These are phyloP conservation scores for Lecanicillium sp. DNA, from an alignment of 2,329 filamentous ascomycete genomes.

Conservation along the genomic window DNA sequence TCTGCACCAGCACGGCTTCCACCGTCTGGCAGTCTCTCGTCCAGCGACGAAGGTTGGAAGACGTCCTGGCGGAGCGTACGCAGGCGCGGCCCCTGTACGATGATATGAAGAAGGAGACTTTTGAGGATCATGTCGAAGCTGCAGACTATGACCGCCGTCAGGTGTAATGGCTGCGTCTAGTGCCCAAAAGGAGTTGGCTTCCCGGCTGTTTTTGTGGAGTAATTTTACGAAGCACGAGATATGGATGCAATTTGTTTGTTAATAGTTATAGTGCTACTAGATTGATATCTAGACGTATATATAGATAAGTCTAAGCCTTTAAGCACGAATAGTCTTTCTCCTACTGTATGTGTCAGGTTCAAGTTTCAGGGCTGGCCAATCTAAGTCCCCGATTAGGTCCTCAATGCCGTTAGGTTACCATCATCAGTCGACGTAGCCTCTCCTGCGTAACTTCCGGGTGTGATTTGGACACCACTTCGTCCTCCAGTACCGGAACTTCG, in stretches of 20 bases:
- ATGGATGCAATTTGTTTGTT: too few relatives aligned
- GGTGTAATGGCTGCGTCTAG: too few relatives aligned
- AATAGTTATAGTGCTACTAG: too few relatives aligned
- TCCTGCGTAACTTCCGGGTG: constrained; percentile 1
- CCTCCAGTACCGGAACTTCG: constrained; percentile 24
- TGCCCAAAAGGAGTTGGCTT: too few relatives aligned
- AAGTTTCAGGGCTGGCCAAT: too few relatives aligned
- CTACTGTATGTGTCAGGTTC: too few relatives aligned
- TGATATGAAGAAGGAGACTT: constrained; percentile 2
- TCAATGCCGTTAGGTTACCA: not conserved
- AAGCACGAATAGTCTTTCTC: too few relatives aligned
- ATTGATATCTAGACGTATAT: too few relatives aligned
- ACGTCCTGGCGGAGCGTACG: not conserved
- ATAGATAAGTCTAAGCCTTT: too few relatives aligned
- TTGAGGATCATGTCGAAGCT: not conserved
- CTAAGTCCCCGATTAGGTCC: too few relatives aligned
- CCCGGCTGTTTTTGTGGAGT: too few relatives aligned
- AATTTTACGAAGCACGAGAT: too few relatives aligned
- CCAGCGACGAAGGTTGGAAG: constrained; percentile 4
- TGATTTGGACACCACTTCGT: constrained; percentile 21
- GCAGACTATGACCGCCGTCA: not conserved
- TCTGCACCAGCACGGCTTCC: not conserved
- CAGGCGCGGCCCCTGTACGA: not conserved
- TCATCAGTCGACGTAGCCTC: constrained; percentile 1
- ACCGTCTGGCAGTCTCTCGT: constrained; percentile 5